Evolutionary conservation across 164 flowering plant species (phyloP).

Genomic region (Sedum album): DNA sequence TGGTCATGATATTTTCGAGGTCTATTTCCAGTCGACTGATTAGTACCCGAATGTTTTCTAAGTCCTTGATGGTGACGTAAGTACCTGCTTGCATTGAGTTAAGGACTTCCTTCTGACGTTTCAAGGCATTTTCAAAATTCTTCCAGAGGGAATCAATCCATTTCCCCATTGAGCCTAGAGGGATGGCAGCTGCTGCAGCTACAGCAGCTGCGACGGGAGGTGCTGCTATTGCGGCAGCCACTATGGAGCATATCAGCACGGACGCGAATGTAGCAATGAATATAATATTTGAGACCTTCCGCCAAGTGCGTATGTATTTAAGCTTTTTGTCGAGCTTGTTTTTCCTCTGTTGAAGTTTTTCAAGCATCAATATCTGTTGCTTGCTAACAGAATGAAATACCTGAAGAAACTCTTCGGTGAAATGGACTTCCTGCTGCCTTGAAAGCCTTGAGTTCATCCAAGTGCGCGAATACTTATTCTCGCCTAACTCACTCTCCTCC

Average conservation of each 20-base stretch:
- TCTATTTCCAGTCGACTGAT: neutral
- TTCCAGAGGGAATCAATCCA: constrained; percentile 4
- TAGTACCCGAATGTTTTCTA: neutral
- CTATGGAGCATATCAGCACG: neutral
- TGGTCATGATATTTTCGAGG: neutral
- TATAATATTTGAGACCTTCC: constrained; percentile 1
- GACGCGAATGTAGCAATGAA: neutral
- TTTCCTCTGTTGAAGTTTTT: neutral
- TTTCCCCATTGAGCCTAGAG: constrained; percentile 2
- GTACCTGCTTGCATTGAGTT: constrained; percentile 3
- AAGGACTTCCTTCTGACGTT: neutral
- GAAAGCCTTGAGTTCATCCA: constrained; percentile 2
- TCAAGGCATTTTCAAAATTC: neutral
- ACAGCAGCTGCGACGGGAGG: neutral
- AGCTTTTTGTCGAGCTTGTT: constrained; percentile 4
- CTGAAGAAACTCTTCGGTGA: constrained; percentile 6
- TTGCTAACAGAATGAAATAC: neutral
- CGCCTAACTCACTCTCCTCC: constrained; percentile 20
- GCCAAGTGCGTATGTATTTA: neutral
- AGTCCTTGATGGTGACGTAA: neutral
- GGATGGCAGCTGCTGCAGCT: constrained; percentile 2
- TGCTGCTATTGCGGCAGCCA: constrained; percentile 6
- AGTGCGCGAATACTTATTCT: constrained; percentile 5
- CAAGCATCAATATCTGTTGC: constrained; percentile 4
- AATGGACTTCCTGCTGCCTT: neutral